phyloP scores from a whole-genome alignment of 2,329 filamentous ascomycete species.

The Exophiala viscosa region DNA sequence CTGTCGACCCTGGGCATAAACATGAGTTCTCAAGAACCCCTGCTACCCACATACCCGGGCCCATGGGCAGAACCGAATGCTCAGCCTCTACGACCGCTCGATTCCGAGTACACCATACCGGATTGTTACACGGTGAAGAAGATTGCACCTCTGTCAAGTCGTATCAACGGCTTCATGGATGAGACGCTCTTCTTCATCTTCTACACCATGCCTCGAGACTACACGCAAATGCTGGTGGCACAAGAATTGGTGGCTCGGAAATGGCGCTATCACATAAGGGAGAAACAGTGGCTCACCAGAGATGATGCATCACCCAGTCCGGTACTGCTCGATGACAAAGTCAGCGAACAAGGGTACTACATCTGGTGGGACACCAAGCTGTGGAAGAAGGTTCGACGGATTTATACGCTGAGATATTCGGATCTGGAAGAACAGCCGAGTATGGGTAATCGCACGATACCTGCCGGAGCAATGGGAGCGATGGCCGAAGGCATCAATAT shows the following conservation, averaged over 20 bases:
- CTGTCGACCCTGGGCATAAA: conserved; percentile 62
- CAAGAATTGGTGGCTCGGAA: conserved; percentile 56
- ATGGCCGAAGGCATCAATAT: conserved; percentile 20
- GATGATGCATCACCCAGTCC: conserved; percentile 44
- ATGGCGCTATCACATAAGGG: conserved; percentile 52
- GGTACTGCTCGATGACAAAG: conserved; percentile 45
- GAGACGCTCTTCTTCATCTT: conserved; percentile 69
- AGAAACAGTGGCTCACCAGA: conserved; percentile 50
- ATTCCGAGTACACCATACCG: conserved; percentile 62
- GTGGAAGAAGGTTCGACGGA: conserved; percentile 51
- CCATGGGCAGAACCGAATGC: conserved; percentile 58
- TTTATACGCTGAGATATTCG: conserved; percentile 49
- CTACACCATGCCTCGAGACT: conserved; percentile 63
- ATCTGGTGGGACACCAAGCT: conserved; percentile 48
- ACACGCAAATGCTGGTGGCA: conserved; percentile 63
- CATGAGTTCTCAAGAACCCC: conserved; percentile 54
- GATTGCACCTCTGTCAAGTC: conserved; percentile 58
- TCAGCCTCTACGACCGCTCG: conserved; percentile 50
- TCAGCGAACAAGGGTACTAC: conserved; percentile 50
- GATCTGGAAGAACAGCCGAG: conserved; percentile 44
- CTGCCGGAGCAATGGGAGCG: conserved; percentile 19
- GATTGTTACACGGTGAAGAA: conserved; percentile 64
- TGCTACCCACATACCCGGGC: conserved; percentile 62
- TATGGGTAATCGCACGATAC: conserved; percentile 23
- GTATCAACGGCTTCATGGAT: conserved; percentile 57